phyloP scores from a whole-genome alignment of 1,284 basidiomycete species.

The Rhodotorula glutinis region DNA sequence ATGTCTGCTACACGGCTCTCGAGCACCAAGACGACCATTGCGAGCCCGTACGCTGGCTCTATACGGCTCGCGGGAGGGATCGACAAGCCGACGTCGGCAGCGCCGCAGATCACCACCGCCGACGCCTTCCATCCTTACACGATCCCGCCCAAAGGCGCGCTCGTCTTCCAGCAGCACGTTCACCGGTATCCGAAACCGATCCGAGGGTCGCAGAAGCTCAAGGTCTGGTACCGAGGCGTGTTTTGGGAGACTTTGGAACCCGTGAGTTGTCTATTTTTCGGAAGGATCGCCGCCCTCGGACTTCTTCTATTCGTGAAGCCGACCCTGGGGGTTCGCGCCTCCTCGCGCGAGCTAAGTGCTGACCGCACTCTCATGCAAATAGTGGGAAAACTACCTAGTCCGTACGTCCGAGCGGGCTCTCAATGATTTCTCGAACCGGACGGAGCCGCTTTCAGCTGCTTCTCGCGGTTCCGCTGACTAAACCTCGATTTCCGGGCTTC shows the following conservation, averaged over 20 bases:
- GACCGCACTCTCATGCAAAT: not conserved
- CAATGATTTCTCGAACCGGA: not conserved
- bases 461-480: not conserved
- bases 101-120: no score
- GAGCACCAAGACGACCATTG: not conserved
- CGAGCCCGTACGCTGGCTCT: not conserved
- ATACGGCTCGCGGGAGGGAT: not conserved
- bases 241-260: constrained; percentile 3
- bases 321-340: no score
- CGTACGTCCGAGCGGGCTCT: not conserved
- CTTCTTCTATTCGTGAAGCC: no score
- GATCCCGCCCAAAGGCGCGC: constrained; percentile 1
- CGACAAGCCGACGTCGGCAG: not conserved
- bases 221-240: not conserved
- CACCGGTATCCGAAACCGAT: constrained; percentile 1
- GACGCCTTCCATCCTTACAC: not conserved
- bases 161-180: constrained; percentile 10
- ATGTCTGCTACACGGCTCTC: not conserved
- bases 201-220: not conserved
- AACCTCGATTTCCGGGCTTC: not conserved
- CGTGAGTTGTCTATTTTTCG: not conserved
- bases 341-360: not conserved
- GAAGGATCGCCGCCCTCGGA: not conserved
- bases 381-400: constrained; percentile 6
- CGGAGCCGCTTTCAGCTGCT: not conserved